Conservation (phyloP, 1,284 basidiomycete species). For the Butyriboletus appendiculatus region DNA sequence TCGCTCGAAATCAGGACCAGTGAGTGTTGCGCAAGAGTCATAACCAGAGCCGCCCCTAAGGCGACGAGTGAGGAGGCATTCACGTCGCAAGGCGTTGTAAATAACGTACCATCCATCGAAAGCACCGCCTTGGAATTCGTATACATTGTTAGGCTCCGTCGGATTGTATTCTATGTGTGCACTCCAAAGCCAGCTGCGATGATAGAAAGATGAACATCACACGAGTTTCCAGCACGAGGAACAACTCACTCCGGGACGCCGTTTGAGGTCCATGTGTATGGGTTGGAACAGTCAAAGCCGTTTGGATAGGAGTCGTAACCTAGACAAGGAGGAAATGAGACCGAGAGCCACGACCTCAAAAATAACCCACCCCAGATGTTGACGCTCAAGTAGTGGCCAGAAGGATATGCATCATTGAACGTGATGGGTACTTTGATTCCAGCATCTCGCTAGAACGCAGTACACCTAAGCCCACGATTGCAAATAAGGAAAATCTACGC, state of each 20-base stretch:
- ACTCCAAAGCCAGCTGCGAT: conserved; percentile 20
- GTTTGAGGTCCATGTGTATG: conserved; percentile 45
- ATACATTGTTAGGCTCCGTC: conserved; percentile 43
- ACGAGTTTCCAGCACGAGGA: not conserved
- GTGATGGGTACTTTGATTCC: conserved; percentile 50
- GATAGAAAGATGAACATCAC: not conserved
- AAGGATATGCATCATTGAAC: conserved; percentile 46
- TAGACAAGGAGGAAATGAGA: conserved; percentile 4
- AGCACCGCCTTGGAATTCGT: conserved; percentile 53
- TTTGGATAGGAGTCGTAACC: conserved; percentile 55
- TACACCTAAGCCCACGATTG: conserved; percentile 5
- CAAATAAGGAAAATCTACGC: conserved; percentile 1
- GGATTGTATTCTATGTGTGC: conserved; percentile 43
- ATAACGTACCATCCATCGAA: conserved; percentile 49
- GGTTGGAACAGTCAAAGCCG: conserved; percentile 57
- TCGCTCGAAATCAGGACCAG: conserved; percentile 27
- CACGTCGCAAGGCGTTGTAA: not conserved
- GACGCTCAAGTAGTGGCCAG: conserved; percentile 45
- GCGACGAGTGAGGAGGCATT: not conserved
- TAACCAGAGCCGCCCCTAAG: conserved; percentile 27
- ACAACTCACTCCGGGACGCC: conserved; percentile 38
- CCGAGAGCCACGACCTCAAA: not conserved
- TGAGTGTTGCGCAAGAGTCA: conserved; percentile 20
- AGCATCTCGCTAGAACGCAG: conserved; percentile 36
- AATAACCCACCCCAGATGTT: conserved; percentile 44